Evolutionary conservation across 345 rosid genomes (phyloP), one percentile per base, ranked within the genome.

Genomic region (Hibiscus syriacus): DNA sequence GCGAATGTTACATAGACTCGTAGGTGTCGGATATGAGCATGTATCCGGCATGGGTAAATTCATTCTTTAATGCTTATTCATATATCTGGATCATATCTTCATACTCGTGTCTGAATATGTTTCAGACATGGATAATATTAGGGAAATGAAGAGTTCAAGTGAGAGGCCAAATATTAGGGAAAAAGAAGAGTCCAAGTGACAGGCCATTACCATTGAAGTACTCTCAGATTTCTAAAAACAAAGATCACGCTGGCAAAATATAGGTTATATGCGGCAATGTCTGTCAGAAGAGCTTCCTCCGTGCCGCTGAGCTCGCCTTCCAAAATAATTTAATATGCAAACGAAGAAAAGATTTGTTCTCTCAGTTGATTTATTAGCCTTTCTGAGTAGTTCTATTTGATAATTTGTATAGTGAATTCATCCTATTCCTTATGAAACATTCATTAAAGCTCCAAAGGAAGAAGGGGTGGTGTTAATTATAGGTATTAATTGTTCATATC

Each of bases 341-440:
- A 48, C 22, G 3, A 14, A 3, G 27, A 27, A 58, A 50, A 26
- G 34, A 0, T 25, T 7, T 16, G 65, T 36, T 60, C 30, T 38
- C 29, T 60, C 29, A 2, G 29, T 60, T 38, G 48, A n/a, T n/a
- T n/a, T n/a, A n/a, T 46, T n/a, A 16, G 17, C 20, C 2, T 16
- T 46, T n/a, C n/a, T 5, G 66, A 12, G 66, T 61, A 36, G 63
- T 34, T 32, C 3, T 3, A 32, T 58, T 58, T 34, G 20, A 19
- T 61, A 61, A 39, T 38, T 39, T 61, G 50, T 61, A 61, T 39
- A 61, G 66, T 22, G 49, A 39, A 61, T 39, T 38, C 30, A 61
- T 22, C 30, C 12, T 29, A 13, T 58, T 58, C 45, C n/a, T 17
- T 17, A 34, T n/a, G 19, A 34, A 61, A 61, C 50, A 61, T 61